A percentile compares a stretch with the other conserved stretches of the same genome.
Evolutionary conservation across 805 yeast species (phyloP).

Genomic region (Yamadazyma nakazawae): DNA sequence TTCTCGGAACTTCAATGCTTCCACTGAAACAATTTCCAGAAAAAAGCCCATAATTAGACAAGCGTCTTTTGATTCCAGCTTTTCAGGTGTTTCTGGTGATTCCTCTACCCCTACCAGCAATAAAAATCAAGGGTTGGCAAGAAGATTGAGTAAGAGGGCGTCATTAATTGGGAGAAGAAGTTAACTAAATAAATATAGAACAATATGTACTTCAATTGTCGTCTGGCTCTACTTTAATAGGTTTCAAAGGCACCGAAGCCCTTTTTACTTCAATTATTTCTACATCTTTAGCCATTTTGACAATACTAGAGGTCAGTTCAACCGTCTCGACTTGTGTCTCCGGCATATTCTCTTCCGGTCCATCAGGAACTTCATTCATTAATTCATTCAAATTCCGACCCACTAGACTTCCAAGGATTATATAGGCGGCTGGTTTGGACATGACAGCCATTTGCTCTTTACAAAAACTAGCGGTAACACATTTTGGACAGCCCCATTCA

Average conservation of each 20-base stretch:
- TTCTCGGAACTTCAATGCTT: constrained; percentile 9
- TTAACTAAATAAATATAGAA: background rate
- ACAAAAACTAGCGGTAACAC: constrained; percentile 83
- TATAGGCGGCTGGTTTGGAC: constrained; percentile 80
- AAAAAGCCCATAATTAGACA: constrained; percentile 16
- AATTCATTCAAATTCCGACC: constrained; percentile 50
- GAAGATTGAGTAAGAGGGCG: constrained; percentile 33
- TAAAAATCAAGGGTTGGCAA: constrained; percentile 27
- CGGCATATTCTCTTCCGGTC: constrained; percentile 79
- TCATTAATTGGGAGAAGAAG: constrained; percentile 20
- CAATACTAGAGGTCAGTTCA: constrained; percentile 49
- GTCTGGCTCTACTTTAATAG: constrained; percentile 10
- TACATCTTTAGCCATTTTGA: constrained; percentile 61
- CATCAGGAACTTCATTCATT: constrained; percentile 49
- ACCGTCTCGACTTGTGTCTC: constrained; percentile 66
- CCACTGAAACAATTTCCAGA: constrained; percentile 11
- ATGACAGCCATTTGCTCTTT: constrained; percentile 77
- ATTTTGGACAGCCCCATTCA: constrained; percentile 78
- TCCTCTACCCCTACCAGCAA: background rate
- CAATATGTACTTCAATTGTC: background rate
- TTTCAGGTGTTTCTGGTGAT: constrained; percentile 15
- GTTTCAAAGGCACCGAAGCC: constrained; percentile 10
- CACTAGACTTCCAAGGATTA: constrained; percentile 60
- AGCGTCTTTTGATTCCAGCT: constrained; percentile 21
- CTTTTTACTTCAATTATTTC: constrained; percentile 26